Percentiles rank a stretch among this genome's conserved stretches.
phyloP scores from a whole-genome alignment of 805 yeast species.

The Barnettozyma populi region DNA sequence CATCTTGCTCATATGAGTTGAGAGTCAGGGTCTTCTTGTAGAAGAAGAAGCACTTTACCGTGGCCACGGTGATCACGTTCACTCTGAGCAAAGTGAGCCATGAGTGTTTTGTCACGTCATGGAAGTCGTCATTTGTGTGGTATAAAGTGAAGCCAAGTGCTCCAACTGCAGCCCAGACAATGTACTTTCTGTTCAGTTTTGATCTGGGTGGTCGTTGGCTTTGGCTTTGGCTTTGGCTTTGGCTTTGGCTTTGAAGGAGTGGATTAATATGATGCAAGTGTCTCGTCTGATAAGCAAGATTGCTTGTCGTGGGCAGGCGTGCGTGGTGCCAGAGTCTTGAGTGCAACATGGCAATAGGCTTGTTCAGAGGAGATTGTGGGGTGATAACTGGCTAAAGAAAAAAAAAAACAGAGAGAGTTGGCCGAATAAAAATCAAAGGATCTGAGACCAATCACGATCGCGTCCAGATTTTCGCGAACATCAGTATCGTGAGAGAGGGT shows the following conservation, averaged over 20 bases:
- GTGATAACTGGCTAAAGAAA: background rate
- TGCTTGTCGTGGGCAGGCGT: background rate
- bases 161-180: background rate
- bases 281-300: background rate
- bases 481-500: no score
- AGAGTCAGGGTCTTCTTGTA: slow-evolving; percentile 54
- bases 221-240: background rate
- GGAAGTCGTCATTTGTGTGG: slow-evolving; percentile 12
- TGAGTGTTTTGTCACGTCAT: slow-evolving; percentile 54
- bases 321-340: background rate
- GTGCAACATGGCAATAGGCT: background rate
- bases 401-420: background rate
- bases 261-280: background rate
- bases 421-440: no score
- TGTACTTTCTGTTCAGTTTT: background rate
- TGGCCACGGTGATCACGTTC: slow-evolving; percentile 62
- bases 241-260: background rate
- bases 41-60: slow-evolving; percentile 62
- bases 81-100: slow-evolving; percentile 51
- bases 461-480: no score
- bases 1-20: slow-evolving; percentile 39
- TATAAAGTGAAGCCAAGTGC: slow-evolving; percentile 2
- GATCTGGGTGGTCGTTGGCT: background rate
- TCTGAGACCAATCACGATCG: no score
- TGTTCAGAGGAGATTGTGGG: background rate